Conservation (phyloP, 2,329 filamentous ascomycete species). For the Phoma sp. region DNA sequence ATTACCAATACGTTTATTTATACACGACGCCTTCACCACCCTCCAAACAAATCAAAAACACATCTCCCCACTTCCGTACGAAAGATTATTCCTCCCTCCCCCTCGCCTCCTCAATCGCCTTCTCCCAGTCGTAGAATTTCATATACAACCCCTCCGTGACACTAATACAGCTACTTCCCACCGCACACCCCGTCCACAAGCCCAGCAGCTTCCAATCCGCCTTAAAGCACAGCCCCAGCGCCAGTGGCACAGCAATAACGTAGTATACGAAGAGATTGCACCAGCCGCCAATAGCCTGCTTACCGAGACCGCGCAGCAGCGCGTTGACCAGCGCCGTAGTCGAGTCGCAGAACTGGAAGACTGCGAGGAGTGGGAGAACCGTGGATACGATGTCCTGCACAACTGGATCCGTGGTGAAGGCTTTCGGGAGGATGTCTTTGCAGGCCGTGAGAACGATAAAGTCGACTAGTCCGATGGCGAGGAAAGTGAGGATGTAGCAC, state of each 20-base stretch:
- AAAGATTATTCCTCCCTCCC: slow-evolving; percentile 31
- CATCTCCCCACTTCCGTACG: background rate
- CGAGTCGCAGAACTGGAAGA: slow-evolving; percentile 49
- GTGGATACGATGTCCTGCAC: slow-evolving; percentile 43
- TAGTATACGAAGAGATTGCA: slow-evolving; percentile 50
- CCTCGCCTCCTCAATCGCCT: slow-evolving; percentile 40
- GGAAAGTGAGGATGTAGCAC: slow-evolving; percentile 42
- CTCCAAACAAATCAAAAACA: too few species aligned
- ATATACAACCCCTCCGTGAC: slow-evolving; percentile 42
- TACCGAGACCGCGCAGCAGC: slow-evolving; percentile 46
- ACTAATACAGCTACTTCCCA: slow-evolving; percentile 44
- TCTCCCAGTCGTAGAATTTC: slow-evolving; percentile 40
- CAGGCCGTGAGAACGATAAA: slow-evolving; percentile 39
- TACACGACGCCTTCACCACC: too few species aligned
- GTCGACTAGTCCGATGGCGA: slow-evolving; percentile 45
- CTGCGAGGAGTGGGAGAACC: slow-evolving; percentile 45
- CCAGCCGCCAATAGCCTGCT: slow-evolving; percentile 49
- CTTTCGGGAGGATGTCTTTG: slow-evolving; percentile 41
- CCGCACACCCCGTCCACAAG: slow-evolving; percentile 47
- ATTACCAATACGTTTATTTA: too few species aligned
- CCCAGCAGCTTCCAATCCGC: slow-evolving; percentile 45
- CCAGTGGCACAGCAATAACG: slow-evolving; percentile 46
- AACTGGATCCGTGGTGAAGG: slow-evolving; percentile 45
- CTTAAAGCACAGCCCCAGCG: slow-evolving; percentile 46
- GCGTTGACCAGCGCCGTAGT: slow-evolving; percentile 47